Conservation (phyloP, 2,329 filamentous ascomycete species). For the Claviceps capensis region DNA sequence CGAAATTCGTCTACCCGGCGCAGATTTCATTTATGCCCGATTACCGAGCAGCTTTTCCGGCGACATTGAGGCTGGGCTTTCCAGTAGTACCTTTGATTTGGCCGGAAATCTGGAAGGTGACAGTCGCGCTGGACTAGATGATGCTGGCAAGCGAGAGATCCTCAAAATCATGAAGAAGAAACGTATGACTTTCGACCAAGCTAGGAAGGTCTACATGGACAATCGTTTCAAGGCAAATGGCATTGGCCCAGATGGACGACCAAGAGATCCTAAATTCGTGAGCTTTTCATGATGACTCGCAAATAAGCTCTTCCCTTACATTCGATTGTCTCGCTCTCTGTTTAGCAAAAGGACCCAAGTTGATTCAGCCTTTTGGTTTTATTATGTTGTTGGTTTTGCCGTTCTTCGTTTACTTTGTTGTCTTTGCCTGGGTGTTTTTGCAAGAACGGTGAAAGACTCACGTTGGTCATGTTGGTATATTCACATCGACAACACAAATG, state of each 20-base stretch:
- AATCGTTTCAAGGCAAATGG: conserved; percentile 74
- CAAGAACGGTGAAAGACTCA: no score
- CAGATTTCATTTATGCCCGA: conserved; percentile 58
- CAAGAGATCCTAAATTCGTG: conserved; percentile 88
- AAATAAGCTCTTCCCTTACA: not conserved
- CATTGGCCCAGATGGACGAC: conserved; percentile 76
- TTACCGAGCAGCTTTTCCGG: conserved; percentile 65
- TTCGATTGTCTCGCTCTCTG: not conserved
- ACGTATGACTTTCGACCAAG: conserved; percentile 79
- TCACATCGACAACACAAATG: not conserved
- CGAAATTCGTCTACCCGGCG: conserved; percentile 37
- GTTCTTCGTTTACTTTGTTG: not conserved
- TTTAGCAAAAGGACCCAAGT: not conserved
- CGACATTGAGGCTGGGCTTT: conserved; percentile 81
- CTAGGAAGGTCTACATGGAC: conserved; percentile 74
- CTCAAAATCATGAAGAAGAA: conserved; percentile 81
- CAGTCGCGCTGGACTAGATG: conserved; percentile 66
- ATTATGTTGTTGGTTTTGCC: not conserved
- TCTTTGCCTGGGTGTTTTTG: no score
- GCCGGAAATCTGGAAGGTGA: conserved; percentile 72
- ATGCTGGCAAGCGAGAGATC: conserved; percentile 66
- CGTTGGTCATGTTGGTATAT: not conserved
- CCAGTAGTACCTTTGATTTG: conserved; percentile 72
- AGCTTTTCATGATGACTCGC: conserved; percentile 46
- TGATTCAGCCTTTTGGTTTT: not conserved